Conservation (phyloP, 176 grass and related monocot genomes). For the Guadua angustifolia region DNA sequence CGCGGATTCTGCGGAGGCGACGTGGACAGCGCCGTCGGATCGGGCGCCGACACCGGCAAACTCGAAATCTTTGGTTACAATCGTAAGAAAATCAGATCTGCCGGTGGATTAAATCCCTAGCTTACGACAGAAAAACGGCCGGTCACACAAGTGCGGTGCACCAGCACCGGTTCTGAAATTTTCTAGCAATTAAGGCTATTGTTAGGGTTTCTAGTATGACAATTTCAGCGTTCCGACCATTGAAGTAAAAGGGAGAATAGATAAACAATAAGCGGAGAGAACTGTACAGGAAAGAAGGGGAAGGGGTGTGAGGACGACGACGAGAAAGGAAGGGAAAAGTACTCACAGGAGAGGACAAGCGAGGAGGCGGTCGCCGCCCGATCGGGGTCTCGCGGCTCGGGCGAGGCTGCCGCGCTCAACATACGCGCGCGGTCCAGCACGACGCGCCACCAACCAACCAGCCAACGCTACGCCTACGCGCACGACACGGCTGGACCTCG, state of each 20-base stretch:
- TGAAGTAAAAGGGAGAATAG: not conserved
- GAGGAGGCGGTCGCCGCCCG: not conserved
- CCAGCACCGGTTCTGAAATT: not conserved
- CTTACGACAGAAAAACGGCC: not conserved
- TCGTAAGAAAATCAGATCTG: constrained; percentile 1
- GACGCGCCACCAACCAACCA: not conserved
- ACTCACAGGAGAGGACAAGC: constrained; percentile 38
- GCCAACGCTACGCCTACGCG: not conserved
- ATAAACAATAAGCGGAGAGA: not conserved
- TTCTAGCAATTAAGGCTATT: not conserved
- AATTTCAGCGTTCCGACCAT: not conserved
- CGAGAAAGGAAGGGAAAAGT: not conserved
- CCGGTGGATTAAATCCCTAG: not conserved
- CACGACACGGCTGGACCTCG: not conserved
- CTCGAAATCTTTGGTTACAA: not conserved
- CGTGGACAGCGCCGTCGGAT: not conserved
- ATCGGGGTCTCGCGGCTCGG: constrained; percentile 18
- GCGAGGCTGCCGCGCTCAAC: constrained; percentile 33
- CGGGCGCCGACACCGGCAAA: not conserved
- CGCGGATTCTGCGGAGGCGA: not conserved
- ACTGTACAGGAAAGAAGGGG: not conserved
- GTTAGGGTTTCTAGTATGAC: not conserved
- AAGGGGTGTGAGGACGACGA: not conserved
- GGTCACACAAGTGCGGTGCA: not conserved
- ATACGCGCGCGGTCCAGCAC: constrained; percentile 11